phyloP scores from a whole-genome alignment of 2,329 filamentous ascomycete species.

The Epichloe uncinata region DNA sequence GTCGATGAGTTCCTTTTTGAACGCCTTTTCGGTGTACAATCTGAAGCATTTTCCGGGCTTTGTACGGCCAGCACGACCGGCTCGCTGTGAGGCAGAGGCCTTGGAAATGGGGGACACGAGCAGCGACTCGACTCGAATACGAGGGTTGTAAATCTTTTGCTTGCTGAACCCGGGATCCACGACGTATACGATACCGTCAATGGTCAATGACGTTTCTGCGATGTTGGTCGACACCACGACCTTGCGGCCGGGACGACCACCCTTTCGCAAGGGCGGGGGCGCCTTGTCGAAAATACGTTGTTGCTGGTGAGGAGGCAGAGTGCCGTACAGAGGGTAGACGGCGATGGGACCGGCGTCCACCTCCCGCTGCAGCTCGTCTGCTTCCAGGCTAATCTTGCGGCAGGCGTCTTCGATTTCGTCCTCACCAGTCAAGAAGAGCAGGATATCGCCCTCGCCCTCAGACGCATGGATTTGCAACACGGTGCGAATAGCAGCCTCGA shows the following conservation, averaged over 20 bases:
- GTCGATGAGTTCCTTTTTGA: slow-evolving; percentile 96
- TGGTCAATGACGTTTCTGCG: slow-evolving; percentile 92
- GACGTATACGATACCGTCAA: slow-evolving; percentile 97
- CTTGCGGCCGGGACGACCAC: slow-evolving; percentile 82
- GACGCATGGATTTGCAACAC: slow-evolving; percentile 94
- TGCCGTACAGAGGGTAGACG: slow-evolving; percentile 89
- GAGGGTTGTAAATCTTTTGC: slow-evolving; percentile 97
- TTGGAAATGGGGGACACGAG: slow-evolving; percentile 98
- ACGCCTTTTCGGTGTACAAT: slow-evolving; percentile 86
- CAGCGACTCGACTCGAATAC: slow-evolving; percentile 89
- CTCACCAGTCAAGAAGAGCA: slow-evolving; percentile 92
- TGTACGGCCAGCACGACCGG: slow-evolving; percentile 98
- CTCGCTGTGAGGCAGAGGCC: slow-evolving; percentile 90
- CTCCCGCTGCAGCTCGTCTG: slow-evolving; percentile 82
- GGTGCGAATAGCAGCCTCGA: slow-evolving; percentile 87
- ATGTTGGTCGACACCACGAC: slow-evolving; percentile 94
- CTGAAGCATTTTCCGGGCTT: slow-evolving; percentile 97
- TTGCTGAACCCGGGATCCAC: slow-evolving; percentile 99
- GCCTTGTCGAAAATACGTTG: slow-evolving; percentile 91
- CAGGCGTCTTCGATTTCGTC: slow-evolving; percentile 97
- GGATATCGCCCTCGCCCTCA: slow-evolving; percentile 81
- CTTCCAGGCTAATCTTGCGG: slow-evolving; percentile 80
- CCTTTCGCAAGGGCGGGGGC: slow-evolving; percentile 56
- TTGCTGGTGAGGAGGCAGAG: slow-evolving; percentile 82
- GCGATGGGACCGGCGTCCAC: slow-evolving; percentile 80